phyloP scores from a whole-genome alignment of 345 rosid genomes.

The Citrus sp. region DNA sequence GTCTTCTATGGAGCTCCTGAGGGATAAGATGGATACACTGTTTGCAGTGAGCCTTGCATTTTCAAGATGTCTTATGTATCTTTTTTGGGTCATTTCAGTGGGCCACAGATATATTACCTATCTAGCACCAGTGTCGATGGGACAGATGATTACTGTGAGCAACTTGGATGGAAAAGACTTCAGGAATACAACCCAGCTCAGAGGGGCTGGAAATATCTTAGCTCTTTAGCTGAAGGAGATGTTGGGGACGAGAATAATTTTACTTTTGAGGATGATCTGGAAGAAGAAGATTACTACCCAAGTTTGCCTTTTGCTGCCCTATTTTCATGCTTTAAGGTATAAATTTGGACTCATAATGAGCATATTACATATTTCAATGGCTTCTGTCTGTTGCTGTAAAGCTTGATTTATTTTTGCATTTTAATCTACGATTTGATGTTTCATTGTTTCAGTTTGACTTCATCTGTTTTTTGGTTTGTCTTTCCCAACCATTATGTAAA shows the following conservation, averaged over 20 bases:
- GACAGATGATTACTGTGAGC: constrained; percentile 68
- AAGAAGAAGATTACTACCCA: constrained; percentile 83
- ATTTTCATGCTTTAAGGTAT: constrained; percentile 84
- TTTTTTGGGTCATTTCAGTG: constrained; percentile 43
- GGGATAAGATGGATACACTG: neutral
- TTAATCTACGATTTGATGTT: neutral
- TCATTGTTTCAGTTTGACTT: neutral
- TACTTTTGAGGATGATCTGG: constrained; percentile 76
- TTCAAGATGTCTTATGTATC: neutral
- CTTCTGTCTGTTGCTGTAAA: neutral
- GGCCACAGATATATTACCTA: constrained; percentile 65
- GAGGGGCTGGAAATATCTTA: constrained; percentile 81
- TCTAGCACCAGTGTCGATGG: constrained; percentile 61
- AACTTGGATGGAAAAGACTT: constrained; percentile 73
- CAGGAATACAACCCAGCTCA: constrained; percentile 66
- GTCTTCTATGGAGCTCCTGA: neutral
- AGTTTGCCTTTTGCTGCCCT: constrained; percentile 96
- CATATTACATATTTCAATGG: neutral
- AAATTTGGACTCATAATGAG: neutral
- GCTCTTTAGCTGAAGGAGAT: constrained; percentile 54
- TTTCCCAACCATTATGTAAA: neutral
- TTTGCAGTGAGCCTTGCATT: neutral
- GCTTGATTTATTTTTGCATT: neutral
- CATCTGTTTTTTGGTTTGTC: neutral
- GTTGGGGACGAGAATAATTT: constrained; percentile 27